Evolutionary conservation across 257 asterid genomes (phyloP).

Genomic region (Nicotiana noctiflora): DNA sequence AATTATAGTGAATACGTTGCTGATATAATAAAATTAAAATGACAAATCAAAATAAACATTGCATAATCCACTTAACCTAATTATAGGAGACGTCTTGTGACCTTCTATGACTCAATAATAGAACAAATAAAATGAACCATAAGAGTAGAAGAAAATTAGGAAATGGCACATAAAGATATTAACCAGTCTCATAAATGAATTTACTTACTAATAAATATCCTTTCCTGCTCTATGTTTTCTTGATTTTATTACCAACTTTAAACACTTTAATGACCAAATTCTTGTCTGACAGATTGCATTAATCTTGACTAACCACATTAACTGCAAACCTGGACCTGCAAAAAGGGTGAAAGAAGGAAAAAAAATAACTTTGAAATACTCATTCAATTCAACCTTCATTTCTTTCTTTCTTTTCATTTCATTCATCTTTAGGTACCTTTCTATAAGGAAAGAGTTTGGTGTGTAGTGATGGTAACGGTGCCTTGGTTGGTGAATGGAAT

Average conservation of each 20-base stretch:
- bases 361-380: not conserved
- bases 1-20: too few species aligned
- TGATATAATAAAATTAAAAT: too few species aligned
- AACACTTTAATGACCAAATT: not conserved
- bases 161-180: not conserved
- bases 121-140: not conserved
- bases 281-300: not conserved
- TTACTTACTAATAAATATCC: not conserved
- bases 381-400: not conserved
- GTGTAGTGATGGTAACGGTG: conserved; percentile 12
- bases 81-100: too few species aligned
- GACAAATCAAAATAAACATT: too few species aligned
- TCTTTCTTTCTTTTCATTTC: not conserved
- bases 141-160: not conserved
- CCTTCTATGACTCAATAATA: not conserved
- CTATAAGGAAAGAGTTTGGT: not conserved
- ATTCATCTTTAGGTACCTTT: not conserved
- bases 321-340: not conserved
- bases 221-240: not conserved
- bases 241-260: not conserved
- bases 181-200: not conserved
- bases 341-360: not conserved
- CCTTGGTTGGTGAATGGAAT: conserved; percentile 44
- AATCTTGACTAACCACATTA: not conserved
- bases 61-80: too few species aligned